Evolutionary conservation across 305 asterid genomes (phyloP).

Genomic region (Ajuga reptans): DNA sequence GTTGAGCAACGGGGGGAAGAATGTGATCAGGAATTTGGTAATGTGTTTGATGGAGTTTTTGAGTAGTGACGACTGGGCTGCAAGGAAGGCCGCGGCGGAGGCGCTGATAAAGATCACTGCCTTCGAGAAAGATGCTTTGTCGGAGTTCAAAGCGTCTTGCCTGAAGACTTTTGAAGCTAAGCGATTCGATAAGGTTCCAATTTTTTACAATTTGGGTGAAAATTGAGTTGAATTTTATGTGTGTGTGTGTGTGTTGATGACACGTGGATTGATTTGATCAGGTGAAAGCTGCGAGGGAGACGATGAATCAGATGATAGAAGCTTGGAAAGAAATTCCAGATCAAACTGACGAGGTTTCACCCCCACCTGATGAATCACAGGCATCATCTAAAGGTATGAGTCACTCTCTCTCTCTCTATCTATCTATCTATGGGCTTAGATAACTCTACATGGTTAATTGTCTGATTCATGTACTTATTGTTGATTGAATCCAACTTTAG

Average conservation of each 20-base stretch:
- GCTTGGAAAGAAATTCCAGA: slow-evolving; percentile 84
- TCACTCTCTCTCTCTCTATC: too few species aligned
- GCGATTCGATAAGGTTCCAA: slow-evolving; percentile 61
- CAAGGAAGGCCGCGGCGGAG: slow-evolving; percentile 67
- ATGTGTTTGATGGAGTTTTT: slow-evolving; percentile 45
- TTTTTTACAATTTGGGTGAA: not conserved
- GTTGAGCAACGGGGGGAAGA: slow-evolving; percentile 26
- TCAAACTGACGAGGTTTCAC: slow-evolving; percentile 38
- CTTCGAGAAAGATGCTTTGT: slow-evolving; percentile 38
- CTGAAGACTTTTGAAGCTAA: slow-evolving; percentile 66
- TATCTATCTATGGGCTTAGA: not conserved
- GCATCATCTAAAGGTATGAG: slow-evolving; percentile 47
- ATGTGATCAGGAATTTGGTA: slow-evolving; percentile 38
- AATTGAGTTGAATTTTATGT: not conserved
- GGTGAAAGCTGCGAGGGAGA: slow-evolving; percentile 80
- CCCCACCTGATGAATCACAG: slow-evolving; percentile 37
- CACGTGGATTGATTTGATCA: slow-evolving; percentile 32
- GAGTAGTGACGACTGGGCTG: slow-evolving; percentile 75
- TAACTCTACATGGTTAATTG: not conserved
- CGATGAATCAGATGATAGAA: slow-evolving; percentile 75
- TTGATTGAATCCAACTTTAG: not conserved
- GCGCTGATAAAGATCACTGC: slow-evolving; percentile 46
- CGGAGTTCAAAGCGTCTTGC: slow-evolving; percentile 46
- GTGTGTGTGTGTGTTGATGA: slow-evolving; percentile 14
- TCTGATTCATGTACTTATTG: not conserved